Conservation (phyloP, 495 filamentous ascomycete genomes). For the Sordaria brevicollis region DNA sequence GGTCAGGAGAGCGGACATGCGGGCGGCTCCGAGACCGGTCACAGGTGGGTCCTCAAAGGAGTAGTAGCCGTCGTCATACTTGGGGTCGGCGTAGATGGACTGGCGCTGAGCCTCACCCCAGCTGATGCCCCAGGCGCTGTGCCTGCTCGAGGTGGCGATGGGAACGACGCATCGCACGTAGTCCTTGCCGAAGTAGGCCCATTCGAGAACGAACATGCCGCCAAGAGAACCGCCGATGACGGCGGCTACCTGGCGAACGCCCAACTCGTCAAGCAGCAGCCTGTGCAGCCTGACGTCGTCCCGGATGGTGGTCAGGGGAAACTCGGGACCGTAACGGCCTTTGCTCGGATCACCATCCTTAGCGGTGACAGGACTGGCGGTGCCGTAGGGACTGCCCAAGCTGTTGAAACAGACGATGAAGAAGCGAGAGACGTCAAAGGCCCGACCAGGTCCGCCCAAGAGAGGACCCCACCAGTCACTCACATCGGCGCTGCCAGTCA, state of each 20-base stretch:
- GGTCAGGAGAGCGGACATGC: slow-evolving; percentile 92
- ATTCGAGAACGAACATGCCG: slow-evolving; percentile 94
- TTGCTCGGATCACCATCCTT: slow-evolving; percentile 67
- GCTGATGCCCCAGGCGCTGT: slow-evolving; percentile 98
- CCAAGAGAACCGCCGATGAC: slow-evolving; percentile 98
- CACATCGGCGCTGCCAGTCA: slow-evolving; percentile 94
- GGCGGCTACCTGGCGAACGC: slow-evolving; percentile 73
- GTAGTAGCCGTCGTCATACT: slow-evolving; percentile 97
- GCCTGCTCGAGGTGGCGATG: slow-evolving; percentile 87
- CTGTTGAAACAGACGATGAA: slow-evolving; percentile 95
- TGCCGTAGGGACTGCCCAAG: slow-evolving; percentile 92
- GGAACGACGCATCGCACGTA: slow-evolving; percentile 88
- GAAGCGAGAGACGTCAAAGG: slow-evolving; percentile 87
- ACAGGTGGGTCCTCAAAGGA: slow-evolving; percentile 69
- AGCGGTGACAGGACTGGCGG: slow-evolving; percentile 84
- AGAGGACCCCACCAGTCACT: slow-evolving; percentile 98
- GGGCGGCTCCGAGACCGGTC: slow-evolving; percentile 82
- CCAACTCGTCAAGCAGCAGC: slow-evolving; percentile 79
- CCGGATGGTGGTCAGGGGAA: slow-evolving; percentile 85
- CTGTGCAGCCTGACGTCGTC: slow-evolving; percentile 97
- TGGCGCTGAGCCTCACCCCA: slow-evolving; percentile 98
- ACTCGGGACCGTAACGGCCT: slow-evolving; percentile 86
- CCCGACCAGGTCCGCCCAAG: slow-evolving; percentile 76
- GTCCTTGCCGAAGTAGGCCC: slow-evolving; percentile 90
- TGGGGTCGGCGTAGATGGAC: slow-evolving; percentile 96